These are phyloP conservation scores for Tolypocladium tropicale DNA, from an alignment of 2,329 filamentous ascomycete species.

Conservation along the genomic window DNA sequence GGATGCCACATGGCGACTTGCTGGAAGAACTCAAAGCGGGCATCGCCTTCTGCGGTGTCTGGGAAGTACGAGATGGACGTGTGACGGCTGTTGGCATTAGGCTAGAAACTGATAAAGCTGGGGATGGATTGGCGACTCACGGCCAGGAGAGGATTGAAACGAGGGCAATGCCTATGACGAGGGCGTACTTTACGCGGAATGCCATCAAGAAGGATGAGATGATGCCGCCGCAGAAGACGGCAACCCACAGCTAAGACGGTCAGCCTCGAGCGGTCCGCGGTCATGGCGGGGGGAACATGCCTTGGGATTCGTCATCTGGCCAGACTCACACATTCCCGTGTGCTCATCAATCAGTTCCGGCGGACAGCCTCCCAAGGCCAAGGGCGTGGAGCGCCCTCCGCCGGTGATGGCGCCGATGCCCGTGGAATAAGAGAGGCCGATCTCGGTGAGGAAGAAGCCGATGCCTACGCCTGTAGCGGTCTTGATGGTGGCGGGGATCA, in stretches of 20 bases:
- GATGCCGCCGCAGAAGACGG: slow-evolving; percentile 70
- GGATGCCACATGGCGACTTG: slow-evolving; percentile 63
- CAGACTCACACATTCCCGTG: slow-evolving; percentile 40
- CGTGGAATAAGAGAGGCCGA: slow-evolving; percentile 63
- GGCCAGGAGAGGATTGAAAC: slow-evolving; percentile 70
- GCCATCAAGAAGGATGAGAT: slow-evolving; percentile 74
- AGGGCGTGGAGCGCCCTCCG: slow-evolving; percentile 51
- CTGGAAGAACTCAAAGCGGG: slow-evolving; percentile 61
- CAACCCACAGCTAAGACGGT: slow-evolving; percentile 62
- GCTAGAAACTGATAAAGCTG: neutral
- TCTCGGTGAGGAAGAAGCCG: slow-evolving; percentile 53
- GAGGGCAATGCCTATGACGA: slow-evolving; percentile 61
- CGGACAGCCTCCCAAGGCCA: slow-evolving; percentile 67
- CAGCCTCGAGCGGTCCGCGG: neutral
- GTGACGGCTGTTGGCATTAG: slow-evolving; percentile 30
- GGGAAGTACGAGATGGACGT: slow-evolving; percentile 68
- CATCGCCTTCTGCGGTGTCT: slow-evolving; percentile 51
- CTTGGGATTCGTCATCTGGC: slow-evolving; percentile 69
- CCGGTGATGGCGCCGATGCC: slow-evolving; percentile 79
- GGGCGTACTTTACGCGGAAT: slow-evolving; percentile 64
- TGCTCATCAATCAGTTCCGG: slow-evolving; percentile 36
- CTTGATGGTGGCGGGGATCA: slow-evolving; percentile 56
- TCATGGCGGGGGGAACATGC: slow-evolving; percentile 27
- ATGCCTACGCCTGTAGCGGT: slow-evolving; percentile 57
- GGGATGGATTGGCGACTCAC: slow-evolving; percentile 26